A percentile compares a stretch with the other conserved stretches of the same genome.
These are phyloP conservation scores for Ceratobasidium sp. DNA, from an alignment of 1,284 basidiomycete genomes.

Conservation along the genomic window DNA sequence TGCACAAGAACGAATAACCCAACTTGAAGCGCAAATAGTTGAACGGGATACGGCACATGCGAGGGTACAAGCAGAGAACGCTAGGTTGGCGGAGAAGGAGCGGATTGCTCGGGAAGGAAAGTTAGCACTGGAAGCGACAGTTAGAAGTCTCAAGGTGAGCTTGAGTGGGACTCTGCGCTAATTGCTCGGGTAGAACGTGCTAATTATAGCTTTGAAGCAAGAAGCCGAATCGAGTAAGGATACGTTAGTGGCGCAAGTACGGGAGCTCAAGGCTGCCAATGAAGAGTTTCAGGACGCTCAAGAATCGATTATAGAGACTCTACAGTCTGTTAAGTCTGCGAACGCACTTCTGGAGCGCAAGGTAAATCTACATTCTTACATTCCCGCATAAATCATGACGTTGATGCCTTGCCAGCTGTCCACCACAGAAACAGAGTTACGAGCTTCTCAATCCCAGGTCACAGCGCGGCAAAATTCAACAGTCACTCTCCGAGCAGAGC, in stretches of 20 bases:
- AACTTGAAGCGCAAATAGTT: conserved; percentile 26
- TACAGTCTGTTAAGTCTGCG: conserved; percentile 18
- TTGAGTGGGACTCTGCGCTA: conserved; percentile 69
- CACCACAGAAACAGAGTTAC: conserved; percentile 12
- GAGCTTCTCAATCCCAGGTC: conserved; percentile 22
- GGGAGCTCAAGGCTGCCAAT: conserved; percentile 58
- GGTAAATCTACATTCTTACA: background rate
- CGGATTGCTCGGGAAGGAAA: conserved; percentile 53
- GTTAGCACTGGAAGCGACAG: conserved; percentile 68
- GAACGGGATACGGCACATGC: conserved; percentile 16
- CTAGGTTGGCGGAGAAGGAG: conserved; percentile 25
- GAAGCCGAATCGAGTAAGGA: conserved; percentile 68
- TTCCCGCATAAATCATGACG: background rate
- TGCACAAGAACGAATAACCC: conserved; percentile 57
- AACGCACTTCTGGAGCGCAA: conserved; percentile 15
- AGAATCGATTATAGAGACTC: conserved; percentile 58
- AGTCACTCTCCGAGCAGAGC: conserved; percentile 3
- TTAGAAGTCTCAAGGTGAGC: conserved; percentile 66
- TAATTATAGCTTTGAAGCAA: conserved; percentile 62
- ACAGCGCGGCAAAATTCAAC: conserved; percentile 14
- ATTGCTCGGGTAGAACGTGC: conserved; percentile 60
- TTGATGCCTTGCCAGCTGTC: conserved; percentile 13
- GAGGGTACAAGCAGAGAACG: conserved; percentile 25
- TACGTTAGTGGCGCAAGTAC: conserved; percentile 69
- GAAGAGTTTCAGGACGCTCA: conserved; percentile 62